Evolutionary conservation across 306 rosid species (phyloP).

Genomic region (Prunus mongolica): DNA sequence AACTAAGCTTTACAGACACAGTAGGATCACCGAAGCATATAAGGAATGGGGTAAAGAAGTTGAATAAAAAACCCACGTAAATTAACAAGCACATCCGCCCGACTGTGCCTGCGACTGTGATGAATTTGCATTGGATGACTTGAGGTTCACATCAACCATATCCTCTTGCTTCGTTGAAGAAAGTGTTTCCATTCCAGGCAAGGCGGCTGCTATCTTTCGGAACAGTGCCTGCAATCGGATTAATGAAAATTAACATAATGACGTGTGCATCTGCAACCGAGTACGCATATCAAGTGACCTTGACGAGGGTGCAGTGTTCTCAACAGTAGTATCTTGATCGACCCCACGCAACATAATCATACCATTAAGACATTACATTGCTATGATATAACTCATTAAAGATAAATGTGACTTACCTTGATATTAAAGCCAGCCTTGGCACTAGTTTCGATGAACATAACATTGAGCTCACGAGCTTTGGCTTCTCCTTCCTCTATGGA

Average conservation of each 20-base stretch:
- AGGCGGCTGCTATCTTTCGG: conserved; percentile 88
- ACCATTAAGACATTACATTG: neutral
- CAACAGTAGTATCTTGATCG: neutral
- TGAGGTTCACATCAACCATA: conserved; percentile 87
- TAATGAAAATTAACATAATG: neutral
- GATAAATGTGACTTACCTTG: conserved; percentile 41
- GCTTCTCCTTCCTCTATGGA: conserved; percentile 90
- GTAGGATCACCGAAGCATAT: neutral
- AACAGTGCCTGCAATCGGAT: conserved; percentile 57
- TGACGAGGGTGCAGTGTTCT: neutral
- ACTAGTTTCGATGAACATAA: conserved; percentile 87
- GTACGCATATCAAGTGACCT: neutral
- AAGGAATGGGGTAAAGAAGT: neutral
- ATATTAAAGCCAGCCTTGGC: conserved; percentile 94
- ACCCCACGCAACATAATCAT: neutral
- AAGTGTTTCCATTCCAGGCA: conserved; percentile 90
- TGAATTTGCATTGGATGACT: conserved; percentile 44
- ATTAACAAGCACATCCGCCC: conserved; percentile 70
- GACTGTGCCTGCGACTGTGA: conserved; percentile 51
- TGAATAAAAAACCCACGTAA: neutral
- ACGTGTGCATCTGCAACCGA: neutral
- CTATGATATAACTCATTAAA: neutral
- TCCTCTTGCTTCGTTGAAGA: conserved; percentile 86
- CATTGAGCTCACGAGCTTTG: conserved; percentile 69
- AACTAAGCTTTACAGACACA: conserved; percentile 17